Evolutionary conservation across 2,329 filamentous ascomycete genomes (phyloP).

Genomic region (Colletotrichum horii): DNA sequence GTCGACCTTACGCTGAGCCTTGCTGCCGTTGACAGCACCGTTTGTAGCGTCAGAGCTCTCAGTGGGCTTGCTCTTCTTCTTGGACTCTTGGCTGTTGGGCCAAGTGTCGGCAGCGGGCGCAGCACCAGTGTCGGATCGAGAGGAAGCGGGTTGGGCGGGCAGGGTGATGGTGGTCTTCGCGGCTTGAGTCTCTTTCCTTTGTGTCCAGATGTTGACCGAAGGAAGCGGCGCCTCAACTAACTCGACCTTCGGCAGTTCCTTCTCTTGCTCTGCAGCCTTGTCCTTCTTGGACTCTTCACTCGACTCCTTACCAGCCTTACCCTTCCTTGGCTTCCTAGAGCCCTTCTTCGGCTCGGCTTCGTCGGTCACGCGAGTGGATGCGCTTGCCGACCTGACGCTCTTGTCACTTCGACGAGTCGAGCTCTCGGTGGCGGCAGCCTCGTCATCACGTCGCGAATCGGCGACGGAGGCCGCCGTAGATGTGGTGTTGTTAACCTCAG

Average conservation of each 20-base stretch:
- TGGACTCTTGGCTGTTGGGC: constrained; percentile 55
- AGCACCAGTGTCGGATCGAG: constrained; percentile 24
- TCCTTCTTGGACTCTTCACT: constrained; percentile 52
- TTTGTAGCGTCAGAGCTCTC: constrained; percentile 26
- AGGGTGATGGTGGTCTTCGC: constrained; percentile 51
- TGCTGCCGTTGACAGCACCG: constrained; percentile 40
- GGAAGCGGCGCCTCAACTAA: constrained; percentile 84
- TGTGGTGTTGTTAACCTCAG: constrained; percentile 28
- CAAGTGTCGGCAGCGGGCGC: constrained; percentile 5
- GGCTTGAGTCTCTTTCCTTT: constrained; percentile 71
- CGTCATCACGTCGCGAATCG: constrained; percentile 43
- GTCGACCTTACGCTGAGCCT: constrained; percentile 48
- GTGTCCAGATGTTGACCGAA: constrained; percentile 85
- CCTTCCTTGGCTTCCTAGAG: constrained; percentile 52
- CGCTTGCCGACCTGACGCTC: constrained; percentile 65
- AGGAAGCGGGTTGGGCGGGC: constrained; percentile 24
- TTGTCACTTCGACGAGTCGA: constrained; percentile 48
- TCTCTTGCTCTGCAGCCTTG: constrained; percentile 65
- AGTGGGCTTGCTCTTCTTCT: constrained; percentile 34
- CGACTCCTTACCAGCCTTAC: constrained; percentile 63
- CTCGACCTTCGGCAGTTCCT: constrained; percentile 63
- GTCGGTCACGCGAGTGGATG: constrained; percentile 70
- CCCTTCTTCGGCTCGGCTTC: constrained; percentile 69
- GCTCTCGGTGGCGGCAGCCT: constrained; percentile 41
- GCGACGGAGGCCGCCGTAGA: constrained; percentile 41